Conservation (phyloP, 768 basidiomycete species). For the Russula compacta region DNA sequence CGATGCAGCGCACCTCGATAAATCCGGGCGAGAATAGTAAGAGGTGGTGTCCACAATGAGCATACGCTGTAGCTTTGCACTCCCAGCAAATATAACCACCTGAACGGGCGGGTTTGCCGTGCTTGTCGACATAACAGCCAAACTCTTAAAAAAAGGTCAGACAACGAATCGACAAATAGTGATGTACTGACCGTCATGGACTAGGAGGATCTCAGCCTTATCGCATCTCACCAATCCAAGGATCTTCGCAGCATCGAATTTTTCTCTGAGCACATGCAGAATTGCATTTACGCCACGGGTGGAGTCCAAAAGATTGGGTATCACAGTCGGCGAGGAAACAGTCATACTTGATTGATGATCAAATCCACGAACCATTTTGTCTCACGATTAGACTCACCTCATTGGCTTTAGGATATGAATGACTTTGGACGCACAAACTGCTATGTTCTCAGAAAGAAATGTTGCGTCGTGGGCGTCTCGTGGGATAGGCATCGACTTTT, state of each 20-base stretch:
- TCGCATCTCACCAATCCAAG: constrained; percentile 57
- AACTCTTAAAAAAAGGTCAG: constrained; percentile 37
- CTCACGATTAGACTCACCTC: constrained; percentile 38
- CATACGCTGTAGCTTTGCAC: constrained; percentile 52
- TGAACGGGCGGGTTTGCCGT: constrained; percentile 55
- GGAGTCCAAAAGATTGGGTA: constrained; percentile 50
- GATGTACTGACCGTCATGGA: constrained; percentile 58
- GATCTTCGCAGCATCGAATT: constrained; percentile 48
- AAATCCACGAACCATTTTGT: not conserved
- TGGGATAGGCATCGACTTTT: constrained; percentile 58
- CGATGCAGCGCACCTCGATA: constrained; percentile 61
- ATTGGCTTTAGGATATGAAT: constrained; percentile 59
- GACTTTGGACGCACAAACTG: constrained; percentile 54
- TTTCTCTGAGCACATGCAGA: constrained; percentile 45
- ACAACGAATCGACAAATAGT: not conserved
- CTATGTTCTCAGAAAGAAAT: constrained; percentile 51
- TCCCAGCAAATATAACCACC: constrained; percentile 73
- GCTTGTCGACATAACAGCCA: constrained; percentile 68
- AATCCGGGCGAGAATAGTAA: constrained; percentile 68
- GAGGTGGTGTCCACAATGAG: constrained; percentile 51
- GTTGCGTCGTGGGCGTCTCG: constrained; percentile 58
- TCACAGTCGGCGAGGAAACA: constrained; percentile 34
- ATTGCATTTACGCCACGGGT: constrained; percentile 29
- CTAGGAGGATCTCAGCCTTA: constrained; percentile 49
- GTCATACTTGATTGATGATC: constrained; percentile 29